These are phyloP conservation scores for Termitomyces sp. DNA, from an alignment of 768 basidiomycete species.

Conservation along the genomic window DNA sequence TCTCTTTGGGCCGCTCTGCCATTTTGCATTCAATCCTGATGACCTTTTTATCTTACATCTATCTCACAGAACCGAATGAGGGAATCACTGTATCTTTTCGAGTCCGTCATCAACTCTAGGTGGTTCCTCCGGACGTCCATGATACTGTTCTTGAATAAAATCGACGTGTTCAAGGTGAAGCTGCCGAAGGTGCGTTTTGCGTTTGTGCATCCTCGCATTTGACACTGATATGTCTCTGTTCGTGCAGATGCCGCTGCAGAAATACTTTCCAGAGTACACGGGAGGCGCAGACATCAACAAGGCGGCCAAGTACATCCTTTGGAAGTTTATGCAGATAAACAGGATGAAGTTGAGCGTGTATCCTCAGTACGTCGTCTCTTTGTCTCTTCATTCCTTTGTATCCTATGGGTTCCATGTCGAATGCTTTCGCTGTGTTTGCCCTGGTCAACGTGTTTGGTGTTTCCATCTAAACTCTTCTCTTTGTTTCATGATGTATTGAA, in stretches of 20 bases:
- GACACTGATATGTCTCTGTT: neutral
- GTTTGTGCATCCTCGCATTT: neutral
- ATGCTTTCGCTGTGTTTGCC: neutral
- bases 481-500: neutral
- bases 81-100: conserved; percentile 86
- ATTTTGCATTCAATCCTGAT: neutral
- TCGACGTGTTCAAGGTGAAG: conserved; percentile 89
- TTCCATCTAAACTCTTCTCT: no score
- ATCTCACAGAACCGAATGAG: conserved; percentile 79
- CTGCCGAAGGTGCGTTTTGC: conserved; percentile 23
- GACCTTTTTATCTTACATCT: conserved; percentile 29
- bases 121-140: conserved; percentile 93
- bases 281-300: conserved; percentile 90
- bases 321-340: conserved; percentile 93
- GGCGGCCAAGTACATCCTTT: conserved; percentile 90
- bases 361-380: conserved; percentile 63
- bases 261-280: conserved; percentile 84
- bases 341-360: conserved; percentile 80
- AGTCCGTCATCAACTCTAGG: conserved; percentile 33
- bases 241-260: conserved; percentile 63
- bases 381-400: neutral
- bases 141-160: conserved; percentile 91
- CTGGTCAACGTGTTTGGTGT: neutral
- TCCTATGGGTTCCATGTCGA: neutral
- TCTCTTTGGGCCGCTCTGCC: neutral